These are phyloP conservation scores for Fusarium nurragi DNA, from an alignment of 2,329 filamentous ascomycete species.

Conservation along the genomic window DNA sequence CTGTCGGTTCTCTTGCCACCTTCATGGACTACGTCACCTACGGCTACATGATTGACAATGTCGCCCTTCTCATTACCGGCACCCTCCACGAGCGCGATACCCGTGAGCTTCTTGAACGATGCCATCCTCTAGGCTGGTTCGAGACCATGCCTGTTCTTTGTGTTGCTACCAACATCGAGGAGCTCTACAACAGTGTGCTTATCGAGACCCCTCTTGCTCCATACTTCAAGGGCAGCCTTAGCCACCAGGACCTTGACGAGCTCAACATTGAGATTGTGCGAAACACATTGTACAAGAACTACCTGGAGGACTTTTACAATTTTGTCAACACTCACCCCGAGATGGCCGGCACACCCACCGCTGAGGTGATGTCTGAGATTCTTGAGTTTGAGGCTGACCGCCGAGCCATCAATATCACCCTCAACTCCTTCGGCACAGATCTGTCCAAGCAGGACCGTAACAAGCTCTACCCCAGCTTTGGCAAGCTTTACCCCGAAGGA, in stretches of 20 bases:
- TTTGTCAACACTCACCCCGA: conserved; percentile 93
- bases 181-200: conserved; percentile 96
- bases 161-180: conserved; percentile 97
- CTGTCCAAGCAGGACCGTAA: conserved; percentile 91
- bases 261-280: conserved; percentile 99
- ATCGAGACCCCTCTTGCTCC: conserved; percentile 95
- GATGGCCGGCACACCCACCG: conserved; percentile 86
- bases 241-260: conserved; percentile 96
- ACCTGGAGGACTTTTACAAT: conserved; percentile 95
- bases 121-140: conserved; percentile 97
- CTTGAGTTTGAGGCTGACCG: conserved; percentile 97
- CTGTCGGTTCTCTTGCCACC: conserved; percentile 87
- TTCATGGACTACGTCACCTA: conserved; percentile 99
- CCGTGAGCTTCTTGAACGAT: conserved; percentile 91
- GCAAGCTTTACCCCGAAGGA: conserved; percentile 91
- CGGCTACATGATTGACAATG: conserved; percentile 99
- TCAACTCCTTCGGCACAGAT: conserved; percentile 98
- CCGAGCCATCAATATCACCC: conserved; percentile 97
- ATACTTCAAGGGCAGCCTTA: conserved; percentile 97
- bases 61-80: conserved; percentile 95
- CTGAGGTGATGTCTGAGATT: conserved; percentile 95
- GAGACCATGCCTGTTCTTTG: conserved; percentile 98
- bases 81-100: conserved; percentile 98
- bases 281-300: conserved; percentile 99
- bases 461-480: conserved; percentile 95